These are phyloP conservation scores for Cytospora piceicola DNA, from an alignment of 2,329 filamentous ascomycete species.

Conservation along the genomic window DNA sequence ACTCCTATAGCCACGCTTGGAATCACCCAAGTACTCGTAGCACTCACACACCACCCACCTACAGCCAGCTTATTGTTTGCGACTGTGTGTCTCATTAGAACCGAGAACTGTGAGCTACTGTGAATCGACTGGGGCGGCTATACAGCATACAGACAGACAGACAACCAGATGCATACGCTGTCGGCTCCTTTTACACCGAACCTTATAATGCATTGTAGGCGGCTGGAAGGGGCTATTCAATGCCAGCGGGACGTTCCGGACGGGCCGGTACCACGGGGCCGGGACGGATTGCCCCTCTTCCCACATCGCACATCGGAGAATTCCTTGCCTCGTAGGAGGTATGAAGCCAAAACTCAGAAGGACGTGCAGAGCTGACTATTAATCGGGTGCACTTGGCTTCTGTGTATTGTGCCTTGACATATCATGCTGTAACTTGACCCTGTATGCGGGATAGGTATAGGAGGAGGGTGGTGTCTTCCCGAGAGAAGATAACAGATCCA, in stretches of 20 bases:
- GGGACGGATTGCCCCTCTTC: neutral
- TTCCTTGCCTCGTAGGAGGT: too few species aligned
- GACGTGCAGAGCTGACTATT: too few species aligned
- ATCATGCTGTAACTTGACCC: too few species aligned
- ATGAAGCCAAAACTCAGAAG: too few species aligned
- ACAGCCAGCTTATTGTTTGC: too few species aligned
- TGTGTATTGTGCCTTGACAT: too few species aligned
- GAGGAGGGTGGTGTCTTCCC: neutral
- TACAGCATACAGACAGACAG: neutral
- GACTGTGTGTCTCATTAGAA: neutral
- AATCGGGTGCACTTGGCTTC: too few species aligned
- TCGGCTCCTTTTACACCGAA: neutral
- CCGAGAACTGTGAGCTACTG: neutral
- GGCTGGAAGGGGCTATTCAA: neutral
- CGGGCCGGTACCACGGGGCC: neutral
- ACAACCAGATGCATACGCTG: neutral
- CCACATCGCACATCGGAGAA: neutral
- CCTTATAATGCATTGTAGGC: neutral
- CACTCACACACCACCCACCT: neutral
- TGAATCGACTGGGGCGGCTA: neutral
- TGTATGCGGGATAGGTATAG: too few species aligned
- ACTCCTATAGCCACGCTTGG: too few species aligned
- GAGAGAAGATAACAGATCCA: neutral
- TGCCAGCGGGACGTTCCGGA: neutral
- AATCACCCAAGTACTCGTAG: too few species aligned